Conservation (phyloP, 106 monocot genomes). For the Ottelia alismoides region DNA sequence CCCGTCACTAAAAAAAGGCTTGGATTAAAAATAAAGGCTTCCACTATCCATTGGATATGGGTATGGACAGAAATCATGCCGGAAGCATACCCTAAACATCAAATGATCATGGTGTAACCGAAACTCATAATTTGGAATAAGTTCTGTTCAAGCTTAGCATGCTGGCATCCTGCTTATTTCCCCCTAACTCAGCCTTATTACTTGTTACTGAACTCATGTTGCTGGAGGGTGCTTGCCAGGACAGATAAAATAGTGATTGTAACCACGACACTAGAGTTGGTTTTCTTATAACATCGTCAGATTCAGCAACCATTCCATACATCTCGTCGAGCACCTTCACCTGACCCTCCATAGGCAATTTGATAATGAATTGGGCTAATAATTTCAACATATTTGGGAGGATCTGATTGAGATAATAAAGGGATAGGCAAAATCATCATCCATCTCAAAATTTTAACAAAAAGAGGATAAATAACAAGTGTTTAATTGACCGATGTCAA, state of each 20-base stretch:
- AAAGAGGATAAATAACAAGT: too few relatives aligned
- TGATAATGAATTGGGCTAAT: constrained; percentile 49
- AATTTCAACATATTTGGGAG: constrained; percentile 71
- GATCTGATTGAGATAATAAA: too few relatives aligned
- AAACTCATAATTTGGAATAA: constrained; percentile 9
- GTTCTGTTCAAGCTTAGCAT: constrained; percentile 10
- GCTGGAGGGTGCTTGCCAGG: constrained; percentile 23
- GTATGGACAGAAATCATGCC: too few relatives aligned
- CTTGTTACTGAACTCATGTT: too few relatives aligned
- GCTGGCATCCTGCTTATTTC: neutral
- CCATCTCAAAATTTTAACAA: too few relatives aligned
- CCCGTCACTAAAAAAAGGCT: too few relatives aligned
- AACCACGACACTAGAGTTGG: constrained; percentile 91
- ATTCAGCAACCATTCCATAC: constrained; percentile 68
- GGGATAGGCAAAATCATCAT: too few relatives aligned
- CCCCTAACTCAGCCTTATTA: too few relatives aligned
- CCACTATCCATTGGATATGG: too few relatives aligned
- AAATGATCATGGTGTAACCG: too few relatives aligned
- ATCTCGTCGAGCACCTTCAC: constrained; percentile 56
- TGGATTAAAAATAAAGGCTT: too few relatives aligned
- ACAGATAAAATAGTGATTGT: constrained; percentile 84
- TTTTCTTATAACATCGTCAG: constrained; percentile 85
- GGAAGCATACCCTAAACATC: too few relatives aligned
- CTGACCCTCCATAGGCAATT: constrained; percentile 58
- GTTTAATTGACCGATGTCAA: neutral